These are phyloP conservation scores for Starmerella gropengiesseri DNA, from an alignment of 805 yeast species.

Conservation along the genomic window DNA sequence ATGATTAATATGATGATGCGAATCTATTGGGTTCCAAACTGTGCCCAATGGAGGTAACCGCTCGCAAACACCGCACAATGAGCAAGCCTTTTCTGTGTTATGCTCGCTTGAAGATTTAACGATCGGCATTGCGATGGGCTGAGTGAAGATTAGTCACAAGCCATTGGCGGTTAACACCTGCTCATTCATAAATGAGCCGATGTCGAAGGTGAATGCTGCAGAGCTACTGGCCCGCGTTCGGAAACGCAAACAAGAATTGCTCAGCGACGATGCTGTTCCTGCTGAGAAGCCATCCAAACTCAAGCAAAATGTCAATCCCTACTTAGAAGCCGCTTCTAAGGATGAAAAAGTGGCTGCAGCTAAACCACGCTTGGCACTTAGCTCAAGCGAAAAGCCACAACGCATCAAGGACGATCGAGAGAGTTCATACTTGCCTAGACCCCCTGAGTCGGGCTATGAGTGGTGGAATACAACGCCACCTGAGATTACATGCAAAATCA, in stretches of 20 bases:
- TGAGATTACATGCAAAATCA: background rate
- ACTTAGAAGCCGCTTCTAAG: conserved; percentile 39
- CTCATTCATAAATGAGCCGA: background rate
- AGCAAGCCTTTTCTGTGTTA: too few species aligned
- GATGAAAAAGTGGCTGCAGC: conserved; percentile 55
- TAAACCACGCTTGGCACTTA: conserved; percentile 20
- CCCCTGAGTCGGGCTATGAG: conserved; percentile 23
- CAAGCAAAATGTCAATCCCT: conserved; percentile 19
- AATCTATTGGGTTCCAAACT: too few species aligned
- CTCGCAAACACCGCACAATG: too few species aligned
- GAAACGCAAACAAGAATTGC: conserved; percentile 21
- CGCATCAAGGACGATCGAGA: conserved; percentile 29
- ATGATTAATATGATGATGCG: too few species aligned
- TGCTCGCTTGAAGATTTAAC: too few species aligned
- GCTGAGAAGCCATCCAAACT: too few species aligned
- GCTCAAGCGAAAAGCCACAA: conserved; percentile 36
- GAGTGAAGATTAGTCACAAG: too few species aligned
- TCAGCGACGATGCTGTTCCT: too few species aligned
- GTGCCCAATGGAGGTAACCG: too few species aligned
- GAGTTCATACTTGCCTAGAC: conserved; percentile 26
- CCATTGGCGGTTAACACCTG: too few species aligned
- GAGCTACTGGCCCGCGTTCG: conserved; percentile 20
- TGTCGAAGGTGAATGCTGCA: conserved; percentile 12
- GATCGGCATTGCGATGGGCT: too few species aligned
- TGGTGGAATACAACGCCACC: background rate